Percentiles rank a stretch among this genome's conserved stretches.
These are phyloP conservation scores for Psilocybe cyanescens DNA, from an alignment of 768 basidiomycete genomes.

Conservation along the genomic window DNA sequence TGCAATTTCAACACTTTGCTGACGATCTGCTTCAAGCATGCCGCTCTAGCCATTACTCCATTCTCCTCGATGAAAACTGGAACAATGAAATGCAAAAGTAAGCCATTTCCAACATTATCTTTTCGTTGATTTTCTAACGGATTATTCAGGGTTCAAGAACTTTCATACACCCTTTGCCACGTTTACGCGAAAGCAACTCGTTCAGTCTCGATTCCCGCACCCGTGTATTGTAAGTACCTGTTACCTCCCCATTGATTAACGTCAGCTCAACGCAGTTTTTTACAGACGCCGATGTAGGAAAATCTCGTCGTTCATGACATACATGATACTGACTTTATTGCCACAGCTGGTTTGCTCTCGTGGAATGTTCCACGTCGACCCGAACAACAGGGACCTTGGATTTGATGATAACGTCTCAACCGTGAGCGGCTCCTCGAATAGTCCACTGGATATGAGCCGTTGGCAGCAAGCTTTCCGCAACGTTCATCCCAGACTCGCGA, in stretches of 20 bases:
- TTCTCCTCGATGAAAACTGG: conserved; percentile 28
- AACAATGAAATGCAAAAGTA: conserved; percentile 12
- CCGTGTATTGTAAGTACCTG: conserved; percentile 33
- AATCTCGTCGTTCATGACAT: not conserved
- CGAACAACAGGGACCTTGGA: not conserved
- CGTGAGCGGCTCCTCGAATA: conserved; percentile 10
- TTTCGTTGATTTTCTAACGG: not conserved
- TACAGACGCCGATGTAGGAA: conserved; percentile 26
- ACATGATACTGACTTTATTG: not conserved
- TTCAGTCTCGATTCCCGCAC: conserved; percentile 34
- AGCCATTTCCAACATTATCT: not conserved
- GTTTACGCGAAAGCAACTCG: conserved; percentile 34
- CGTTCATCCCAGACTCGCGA: conserved; percentile 11
- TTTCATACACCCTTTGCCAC: conserved; percentile 28
- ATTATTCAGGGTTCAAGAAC: conserved; percentile 25
- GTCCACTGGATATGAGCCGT: conserved; percentile 13
- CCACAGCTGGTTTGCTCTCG: conserved; percentile 26
- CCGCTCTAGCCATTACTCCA: conserved; percentile 30
- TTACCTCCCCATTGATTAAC: not conserved
- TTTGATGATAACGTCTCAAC: conserved; percentile 18
- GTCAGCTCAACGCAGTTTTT: too few relatives aligned
- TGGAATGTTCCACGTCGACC: conserved; percentile 20
- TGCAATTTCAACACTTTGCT: not conserved
- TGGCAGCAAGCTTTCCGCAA: conserved; percentile 19
- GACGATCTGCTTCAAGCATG: conserved; percentile 12